Percentiles rank a stretch among this genome's conserved stretches.
These are phyloP conservation scores for Rhizopogon rudus DNA, from an alignment of 768 basidiomycete species.

Conservation along the genomic window DNA sequence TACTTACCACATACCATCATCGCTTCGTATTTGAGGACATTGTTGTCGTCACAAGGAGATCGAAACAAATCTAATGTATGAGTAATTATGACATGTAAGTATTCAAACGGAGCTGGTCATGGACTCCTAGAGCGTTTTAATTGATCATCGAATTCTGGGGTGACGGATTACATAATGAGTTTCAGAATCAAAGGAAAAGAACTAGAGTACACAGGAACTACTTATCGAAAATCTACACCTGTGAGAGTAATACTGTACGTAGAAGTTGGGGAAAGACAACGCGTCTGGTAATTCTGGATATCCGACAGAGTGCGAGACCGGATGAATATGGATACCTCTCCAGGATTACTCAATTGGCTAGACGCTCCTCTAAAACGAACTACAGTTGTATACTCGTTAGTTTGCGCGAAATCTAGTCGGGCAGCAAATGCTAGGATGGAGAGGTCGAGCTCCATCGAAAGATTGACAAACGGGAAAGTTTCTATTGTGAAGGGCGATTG, in stretches of 20 bases:
- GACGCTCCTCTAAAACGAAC: too few relatives aligned
- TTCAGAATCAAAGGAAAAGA: too few relatives aligned
- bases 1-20: background rate
- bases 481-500: background rate
- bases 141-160: background rate
- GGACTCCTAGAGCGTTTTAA: background rate
- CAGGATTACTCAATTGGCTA: too few relatives aligned
- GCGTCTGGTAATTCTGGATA: constrained; percentile 29
- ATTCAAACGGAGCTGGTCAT: background rate
- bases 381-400: background rate
- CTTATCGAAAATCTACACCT: too few relatives aligned
- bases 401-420: constrained; percentile 12
- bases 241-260: constrained; percentile 26
- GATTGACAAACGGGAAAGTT: constrained; percentile 16
- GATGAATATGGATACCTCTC: constrained; percentile 13
- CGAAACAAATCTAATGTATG: background rate
- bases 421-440: constrained; percentile 30
- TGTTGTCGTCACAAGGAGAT: background rate
- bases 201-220: too few relatives aligned
- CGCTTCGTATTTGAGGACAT: background rate
- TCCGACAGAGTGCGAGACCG: constrained; percentile 26
- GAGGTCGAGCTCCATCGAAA: constrained; percentile 32
- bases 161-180: too few relatives aligned
- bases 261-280: constrained; percentile 35
- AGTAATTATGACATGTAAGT: too few relatives aligned